These are phyloP conservation scores for Cladosporium sp. DNA, from an alignment of 2,329 filamentous ascomycete species.

Conservation along the genomic window DNA sequence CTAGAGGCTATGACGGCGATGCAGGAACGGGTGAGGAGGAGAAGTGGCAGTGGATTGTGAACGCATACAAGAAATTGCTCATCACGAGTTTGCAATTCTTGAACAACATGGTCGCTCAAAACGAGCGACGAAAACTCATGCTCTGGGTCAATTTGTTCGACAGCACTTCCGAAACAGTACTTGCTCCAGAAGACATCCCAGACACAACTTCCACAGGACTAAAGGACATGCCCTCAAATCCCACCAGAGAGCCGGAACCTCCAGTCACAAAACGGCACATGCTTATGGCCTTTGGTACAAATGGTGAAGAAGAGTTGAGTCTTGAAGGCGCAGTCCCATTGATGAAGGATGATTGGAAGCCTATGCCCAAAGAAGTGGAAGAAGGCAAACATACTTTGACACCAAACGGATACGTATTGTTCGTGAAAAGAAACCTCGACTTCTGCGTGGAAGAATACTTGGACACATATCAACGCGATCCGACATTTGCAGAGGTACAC, in stretches of 20 bases:
- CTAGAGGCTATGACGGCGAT: slow-evolving; percentile 61
- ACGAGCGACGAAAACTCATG: slow-evolving; percentile 61
- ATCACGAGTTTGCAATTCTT: slow-evolving; percentile 64
- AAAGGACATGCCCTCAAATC: slow-evolving; percentile 27
- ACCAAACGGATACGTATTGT: slow-evolving; percentile 29
- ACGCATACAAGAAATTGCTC: slow-evolving; percentile 61
- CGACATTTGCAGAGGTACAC: slow-evolving; percentile 26
- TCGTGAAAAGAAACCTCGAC: slow-evolving; percentile 20
- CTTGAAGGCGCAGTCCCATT: slow-evolving; percentile 20
- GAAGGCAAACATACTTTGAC: slow-evolving; percentile 19
- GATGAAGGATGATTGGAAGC: slow-evolving; percentile 22
- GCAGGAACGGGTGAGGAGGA: slow-evolving; percentile 59
- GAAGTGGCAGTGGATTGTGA: slow-evolving; percentile 62
- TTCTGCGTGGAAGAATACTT: slow-evolving; percentile 23
- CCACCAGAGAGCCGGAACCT: slow-evolving; percentile 22
- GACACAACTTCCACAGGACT: slow-evolving; percentile 25
- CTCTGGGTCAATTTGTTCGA: slow-evolving; percentile 64
- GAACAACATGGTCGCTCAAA: slow-evolving; percentile 63
- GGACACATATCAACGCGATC: slow-evolving; percentile 22
- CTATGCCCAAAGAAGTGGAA: slow-evolving; percentile 20
- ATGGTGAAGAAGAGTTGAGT: slow-evolving; percentile 19
- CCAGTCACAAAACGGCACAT: slow-evolving; percentile 26
- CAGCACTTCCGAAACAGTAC: slow-evolving; percentile 41
- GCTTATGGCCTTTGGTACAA: slow-evolving; percentile 27
- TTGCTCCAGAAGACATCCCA: slow-evolving; percentile 24